These are phyloP conservation scores for Rhizophora apiculata DNA, from an alignment of 345 rosid species.

Conservation along the genomic window DNA sequence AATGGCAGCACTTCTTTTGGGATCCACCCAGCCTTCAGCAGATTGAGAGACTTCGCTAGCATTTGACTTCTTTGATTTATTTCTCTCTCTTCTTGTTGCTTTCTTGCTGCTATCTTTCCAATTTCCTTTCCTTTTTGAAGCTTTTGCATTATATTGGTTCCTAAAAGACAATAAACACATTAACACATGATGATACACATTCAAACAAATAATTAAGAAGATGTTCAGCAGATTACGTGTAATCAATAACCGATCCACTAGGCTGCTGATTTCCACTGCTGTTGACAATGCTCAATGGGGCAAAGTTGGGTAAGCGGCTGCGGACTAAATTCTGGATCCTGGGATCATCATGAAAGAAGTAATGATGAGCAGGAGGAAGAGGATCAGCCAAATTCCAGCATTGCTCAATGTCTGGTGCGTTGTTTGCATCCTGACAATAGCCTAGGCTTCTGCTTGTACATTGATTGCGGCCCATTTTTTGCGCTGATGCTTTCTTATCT, in stretches of 20 bases:
- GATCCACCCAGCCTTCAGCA: slow-evolving; percentile 60
- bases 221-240: slow-evolving; percentile 41
- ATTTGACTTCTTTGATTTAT: slow-evolving; percentile 40
- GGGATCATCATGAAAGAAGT: slow-evolving; percentile 73
- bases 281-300: slow-evolving; percentile 43
- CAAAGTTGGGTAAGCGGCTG: slow-evolving; percentile 65
- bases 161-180: slow-evolving; percentile 32
- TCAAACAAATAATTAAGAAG: slow-evolving; percentile 5
- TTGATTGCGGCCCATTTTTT: slow-evolving; percentile 22
- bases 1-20: slow-evolving; percentile 38
- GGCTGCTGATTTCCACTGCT: slow-evolving; percentile 34
- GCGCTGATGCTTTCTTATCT: slow-evolving; percentile 30
- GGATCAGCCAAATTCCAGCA: slow-evolving; percentile 35
- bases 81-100: slow-evolving; percentile 38
- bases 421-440: slow-evolving; percentile 12
- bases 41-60: slow-evolving; percentile 23
- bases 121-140: slow-evolving; percentile 39
- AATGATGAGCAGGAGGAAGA: slow-evolving; percentile 68
- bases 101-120: slow-evolving; percentile 29
- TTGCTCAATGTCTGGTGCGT: slow-evolving; percentile 27
- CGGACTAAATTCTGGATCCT: slow-evolving; percentile 55
- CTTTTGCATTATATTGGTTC: slow-evolving; percentile 68
- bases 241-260: slow-evolving; percentile 50
- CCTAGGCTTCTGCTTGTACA: slow-evolving; percentile 17
- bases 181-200: not conserved